Evolutionary conservation across 108 stramenopile genomes (phyloP).

Genomic region (Stephanodiscus triporus): DNA sequence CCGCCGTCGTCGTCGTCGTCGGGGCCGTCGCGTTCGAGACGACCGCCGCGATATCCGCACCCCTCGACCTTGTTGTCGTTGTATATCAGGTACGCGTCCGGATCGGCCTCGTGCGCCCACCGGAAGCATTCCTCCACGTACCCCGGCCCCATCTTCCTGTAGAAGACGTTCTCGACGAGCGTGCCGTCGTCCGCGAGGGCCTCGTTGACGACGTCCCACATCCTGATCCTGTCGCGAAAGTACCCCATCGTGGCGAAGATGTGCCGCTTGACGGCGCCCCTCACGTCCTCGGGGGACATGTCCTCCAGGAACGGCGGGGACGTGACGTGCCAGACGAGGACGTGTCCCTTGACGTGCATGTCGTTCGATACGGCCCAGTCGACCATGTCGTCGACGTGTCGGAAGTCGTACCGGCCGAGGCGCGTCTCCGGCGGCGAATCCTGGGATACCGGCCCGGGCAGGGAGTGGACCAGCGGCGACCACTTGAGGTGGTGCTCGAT

Average conservation of each 20-base stretch:
- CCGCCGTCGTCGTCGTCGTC: not conserved
- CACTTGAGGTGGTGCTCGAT: slow-evolving; percentile 93
- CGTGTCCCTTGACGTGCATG: slow-evolving; percentile 90
- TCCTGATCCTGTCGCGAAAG: slow-evolving; percentile 74
- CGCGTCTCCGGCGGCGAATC: slow-evolving; percentile 48
- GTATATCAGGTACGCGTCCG: slow-evolving; percentile 84
- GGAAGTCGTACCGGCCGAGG: slow-evolving; percentile 88
- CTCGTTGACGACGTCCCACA: slow-evolving; percentile 96
- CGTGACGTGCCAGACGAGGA: slow-evolving; percentile 88
- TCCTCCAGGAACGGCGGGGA: slow-evolving; percentile 69
- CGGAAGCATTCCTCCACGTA: slow-evolving; percentile 92
- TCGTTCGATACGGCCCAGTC: slow-evolving; percentile 79
- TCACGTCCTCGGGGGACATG: slow-evolving; percentile 63
- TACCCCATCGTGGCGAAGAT: slow-evolving; percentile 90
- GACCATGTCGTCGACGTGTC: slow-evolving; percentile 80
- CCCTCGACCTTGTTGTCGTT: slow-evolving; percentile 96
- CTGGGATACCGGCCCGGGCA: slow-evolving; percentile 69
- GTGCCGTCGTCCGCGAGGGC: slow-evolving; percentile 83
- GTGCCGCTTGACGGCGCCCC: slow-evolving; percentile 67
- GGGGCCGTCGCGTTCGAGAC: not conserved
- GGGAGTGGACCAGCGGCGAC: slow-evolving; percentile 68
- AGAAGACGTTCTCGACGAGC: slow-evolving; percentile 88
- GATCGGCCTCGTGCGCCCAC: slow-evolving; percentile 95
- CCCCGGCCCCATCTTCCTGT: slow-evolving; percentile 82
- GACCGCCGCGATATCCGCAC: slow-evolving; percentile 53